Evolutionary conservation across 2,329 filamentous ascomycete genomes (phyloP), one percentile per base, ranked within the genome.

Genomic region (Calonectria hongkongensis): DNA sequence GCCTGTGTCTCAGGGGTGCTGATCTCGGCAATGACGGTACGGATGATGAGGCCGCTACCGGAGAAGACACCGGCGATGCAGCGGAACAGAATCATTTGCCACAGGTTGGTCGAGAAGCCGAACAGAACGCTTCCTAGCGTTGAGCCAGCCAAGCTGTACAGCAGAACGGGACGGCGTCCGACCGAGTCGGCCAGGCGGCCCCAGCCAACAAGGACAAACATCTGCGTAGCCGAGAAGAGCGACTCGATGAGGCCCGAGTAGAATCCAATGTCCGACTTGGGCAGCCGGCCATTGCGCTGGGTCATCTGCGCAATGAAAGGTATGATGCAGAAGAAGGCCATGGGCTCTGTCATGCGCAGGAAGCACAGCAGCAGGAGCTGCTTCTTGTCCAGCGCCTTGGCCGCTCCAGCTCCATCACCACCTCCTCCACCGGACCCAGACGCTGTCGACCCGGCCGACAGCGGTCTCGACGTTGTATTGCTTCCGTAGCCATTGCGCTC

Each of bases 271-370:
- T 95, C 92, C n/a, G 88, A 84, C 54, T 90, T 85, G 1, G 87
- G 82, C 2, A 96, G 83, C 13, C 87, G 79, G 12, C 93, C 94
- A 71, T 92, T 93, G 70, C 89, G 87, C 82, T 90, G 86, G 45
- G 94, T 91, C 94, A 96, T 96, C 80, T 93, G 87, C 79, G 92
- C 94, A 83, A 97, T 90, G 84, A 94, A 96, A 0, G 94, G 93
- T 78, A 96, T 94, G 81, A 96, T 95, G 81, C 89, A 91, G 86
- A 96, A 96, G 85, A 95, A 96, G n/a, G 94, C 93, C 48, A 96
- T 89, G 0, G 94, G 94, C 79, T 96, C 94, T 54, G 94, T 87
- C 30, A 94, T 81, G 7, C 94, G 91, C 2, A 92, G 92, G 81
- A 92, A 94, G 86, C 94, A 96, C 15, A 97, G 90, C 13, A 94